Base-by-base conservation (phyloP, 2,329 filamentous ascomycete species). In the Cryphonectria naterciae region DNA sequence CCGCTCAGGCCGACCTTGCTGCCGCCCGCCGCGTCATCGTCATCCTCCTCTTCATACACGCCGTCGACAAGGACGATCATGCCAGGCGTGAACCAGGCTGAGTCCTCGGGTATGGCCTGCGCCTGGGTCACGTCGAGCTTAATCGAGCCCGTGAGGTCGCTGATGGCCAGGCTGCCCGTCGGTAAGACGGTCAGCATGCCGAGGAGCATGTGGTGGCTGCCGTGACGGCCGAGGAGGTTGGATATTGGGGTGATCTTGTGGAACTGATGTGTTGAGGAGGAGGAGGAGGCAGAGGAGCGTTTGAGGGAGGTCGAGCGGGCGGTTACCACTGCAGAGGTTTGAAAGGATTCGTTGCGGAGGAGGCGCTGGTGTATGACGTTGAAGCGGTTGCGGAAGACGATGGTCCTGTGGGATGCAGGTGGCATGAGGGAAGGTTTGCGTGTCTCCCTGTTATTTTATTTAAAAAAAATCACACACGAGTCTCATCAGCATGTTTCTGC, bases 21-120 rank as follows among this genome's bases (percentile, higher is more conserved):
- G 28, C 90, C 91, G 28, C 90, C 91, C 22, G 91, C 90, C 1
- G 86, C 83, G 28, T 89, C 90, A 73, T 91, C 88, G 73, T 94
- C 88, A 73, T 94, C 93, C 76, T 97, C 94, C 79, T 98, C 96
- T 79, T 97, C 94, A 77, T 99, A 99, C n/a, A 95, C 90, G 8
- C 96, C 96, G 77, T 99, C 96, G 0, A 98, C 89, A 0, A 99
- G 86, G 4, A 98, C 93, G 64, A 99, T 93, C 94, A 98, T 98
- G 3, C 97, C 97, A 0, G 96, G 95, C 6, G 92, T 90, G 78
- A 98, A 98, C 92, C 94, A 99, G 4, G 93, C 92, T 35, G 93
- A 94, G 77, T 95, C 91, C 72, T 94, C 91, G 0, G 95, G 95
- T 69, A 98, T 91, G 19, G 92, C 89, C 32, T 91, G 89, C 0